Conservation (phyloP, 1,284 basidiomycete species). For the Schizophyllum amplum region DNA sequence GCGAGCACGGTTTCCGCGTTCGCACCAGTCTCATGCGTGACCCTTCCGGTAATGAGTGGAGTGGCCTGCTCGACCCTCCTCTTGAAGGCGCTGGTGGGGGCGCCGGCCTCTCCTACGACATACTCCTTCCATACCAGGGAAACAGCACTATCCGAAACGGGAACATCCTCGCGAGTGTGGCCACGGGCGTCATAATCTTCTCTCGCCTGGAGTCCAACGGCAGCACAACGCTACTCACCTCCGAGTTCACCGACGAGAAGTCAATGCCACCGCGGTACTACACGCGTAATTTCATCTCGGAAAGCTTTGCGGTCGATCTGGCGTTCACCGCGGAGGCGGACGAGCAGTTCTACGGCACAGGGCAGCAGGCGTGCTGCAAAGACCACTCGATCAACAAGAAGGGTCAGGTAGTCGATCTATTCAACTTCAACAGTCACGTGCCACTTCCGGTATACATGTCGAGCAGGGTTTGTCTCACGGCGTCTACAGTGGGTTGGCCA, state of each 20-base stretch:
- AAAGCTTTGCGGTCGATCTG: constrained; percentile 29
- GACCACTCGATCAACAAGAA: constrained; percentile 36
- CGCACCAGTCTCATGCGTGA: constrained; percentile 31
- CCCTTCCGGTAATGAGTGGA: constrained; percentile 28
- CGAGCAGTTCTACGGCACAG: constrained; percentile 31
- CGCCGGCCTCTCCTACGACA: constrained; percentile 25
- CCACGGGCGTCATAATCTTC: constrained; percentile 26
- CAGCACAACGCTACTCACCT: constrained; percentile 23
- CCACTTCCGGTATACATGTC: constrained; percentile 34
- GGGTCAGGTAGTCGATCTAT: constrained; percentile 31
- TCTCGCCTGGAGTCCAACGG: constrained; percentile 26
- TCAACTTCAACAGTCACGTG: constrained; percentile 35
- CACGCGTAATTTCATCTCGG: constrained; percentile 26
- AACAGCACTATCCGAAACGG: constrained; percentile 28
- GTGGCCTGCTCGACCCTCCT: constrained; percentile 30
- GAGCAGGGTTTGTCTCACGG: no score
- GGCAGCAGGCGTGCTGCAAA: constrained; percentile 33
- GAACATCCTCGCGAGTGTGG: constrained; percentile 24
- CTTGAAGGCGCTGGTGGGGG: constrained; percentile 29
- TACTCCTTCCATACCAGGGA: constrained; percentile 24
- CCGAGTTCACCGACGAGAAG: constrained; percentile 31
- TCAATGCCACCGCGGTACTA: constrained; percentile 27
- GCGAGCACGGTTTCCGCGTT: constrained; percentile 30
- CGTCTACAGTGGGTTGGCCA: no score
- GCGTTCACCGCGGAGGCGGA: constrained; percentile 26